These are phyloP conservation scores for Backusella sp. DNA, from an alignment of 192 early-diverging fungal genomes.

Conservation along the genomic window DNA sequence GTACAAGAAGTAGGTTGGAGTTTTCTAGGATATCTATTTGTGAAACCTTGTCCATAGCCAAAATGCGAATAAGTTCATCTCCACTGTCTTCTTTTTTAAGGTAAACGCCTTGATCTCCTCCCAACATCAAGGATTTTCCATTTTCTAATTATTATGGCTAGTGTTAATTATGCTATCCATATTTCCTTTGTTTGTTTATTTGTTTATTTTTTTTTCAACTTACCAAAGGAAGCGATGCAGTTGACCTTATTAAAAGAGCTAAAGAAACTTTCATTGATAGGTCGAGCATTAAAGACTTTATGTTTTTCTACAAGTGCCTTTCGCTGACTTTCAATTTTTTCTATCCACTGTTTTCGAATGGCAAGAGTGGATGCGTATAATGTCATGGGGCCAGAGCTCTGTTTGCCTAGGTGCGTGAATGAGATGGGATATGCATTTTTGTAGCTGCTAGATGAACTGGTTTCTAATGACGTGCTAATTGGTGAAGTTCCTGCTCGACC, in stretches of 20 bases:
- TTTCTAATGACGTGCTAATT: background rate
- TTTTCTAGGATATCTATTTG: constrained; percentile 88
- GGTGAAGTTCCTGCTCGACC: constrained; percentile 11
- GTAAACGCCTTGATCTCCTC: constrained; percentile 86
- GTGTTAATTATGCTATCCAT: background rate
- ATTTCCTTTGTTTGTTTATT: too few species aligned
- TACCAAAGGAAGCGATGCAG: constrained; percentile 50
- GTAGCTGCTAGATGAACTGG: background rate
- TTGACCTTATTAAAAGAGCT: constrained; percentile 55
- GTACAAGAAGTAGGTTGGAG: constrained; percentile 72
- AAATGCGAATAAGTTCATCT: constrained; percentile 46
- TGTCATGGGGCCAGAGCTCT: constrained; percentile 56
- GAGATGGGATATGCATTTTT: constrained; percentile 13
- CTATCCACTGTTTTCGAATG: constrained; percentile 79
- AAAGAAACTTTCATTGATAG: constrained; percentile 55
- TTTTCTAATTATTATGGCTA: background rate
- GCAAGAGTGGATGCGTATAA: constrained; percentile 75
- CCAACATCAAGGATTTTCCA: constrained; percentile 68
- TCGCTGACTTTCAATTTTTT: constrained; percentile 73
- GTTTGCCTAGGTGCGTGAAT: constrained; percentile 14
- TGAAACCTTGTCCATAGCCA: constrained; percentile 73
- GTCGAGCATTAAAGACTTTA: constrained; percentile 53
- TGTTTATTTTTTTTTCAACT: background rate
- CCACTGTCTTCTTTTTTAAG: constrained; percentile 50
- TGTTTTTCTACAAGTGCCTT: constrained; percentile 39